A percentile compares a stretch with the other conserved stretches of the same genome.
Conservation (phyloP, 805 yeast species). For the Yarrowia sp. region DNA sequence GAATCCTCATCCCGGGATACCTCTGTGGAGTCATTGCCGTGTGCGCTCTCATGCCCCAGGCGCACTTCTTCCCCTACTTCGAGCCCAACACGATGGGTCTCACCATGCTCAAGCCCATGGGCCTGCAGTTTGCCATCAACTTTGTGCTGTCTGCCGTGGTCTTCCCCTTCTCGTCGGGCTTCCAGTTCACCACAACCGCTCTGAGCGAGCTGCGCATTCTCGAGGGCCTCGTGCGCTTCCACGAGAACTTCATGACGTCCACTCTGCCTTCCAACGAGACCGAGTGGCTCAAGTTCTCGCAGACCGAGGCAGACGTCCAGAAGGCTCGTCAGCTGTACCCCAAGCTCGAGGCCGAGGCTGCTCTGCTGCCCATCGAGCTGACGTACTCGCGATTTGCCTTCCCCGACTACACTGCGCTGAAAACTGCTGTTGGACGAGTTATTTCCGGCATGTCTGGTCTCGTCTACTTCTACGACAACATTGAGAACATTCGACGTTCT, state of each 20-base stretch:
- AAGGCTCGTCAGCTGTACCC: conserved; percentile 24
- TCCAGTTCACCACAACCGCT: background rate
- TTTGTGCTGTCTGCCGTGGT: background rate
- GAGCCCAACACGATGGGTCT: background rate
- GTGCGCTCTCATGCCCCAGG: background rate
- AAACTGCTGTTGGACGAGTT: background rate
- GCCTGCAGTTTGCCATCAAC: conserved; percentile 14
- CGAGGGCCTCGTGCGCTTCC: background rate
- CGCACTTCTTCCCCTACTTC: conserved; percentile 4
- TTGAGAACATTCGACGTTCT: conserved; percentile 13
- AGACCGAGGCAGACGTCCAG: background rate
- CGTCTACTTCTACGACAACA: conserved; percentile 12
- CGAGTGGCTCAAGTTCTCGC: conserved; percentile 9
- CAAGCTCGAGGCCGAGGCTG: conserved; percentile 31
- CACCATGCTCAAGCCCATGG: conserved; percentile 2
- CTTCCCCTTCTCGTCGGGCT: conserved; percentile 3
- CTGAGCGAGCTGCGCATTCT: background rate
- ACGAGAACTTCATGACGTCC: background rate
- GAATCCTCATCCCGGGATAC: conserved; percentile 22
- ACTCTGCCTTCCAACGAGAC: conserved; percentile 7
- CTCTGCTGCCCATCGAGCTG: conserved; percentile 30
- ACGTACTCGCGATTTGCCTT: conserved; percentile 9
- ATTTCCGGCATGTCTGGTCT: conserved; percentile 11
- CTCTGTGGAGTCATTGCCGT: conserved; percentile 22
- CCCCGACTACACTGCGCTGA: conserved; percentile 2